Base-by-base conservation (phyloP, 306 rosid genomes). In the Fagus sylvatica region DNA sequence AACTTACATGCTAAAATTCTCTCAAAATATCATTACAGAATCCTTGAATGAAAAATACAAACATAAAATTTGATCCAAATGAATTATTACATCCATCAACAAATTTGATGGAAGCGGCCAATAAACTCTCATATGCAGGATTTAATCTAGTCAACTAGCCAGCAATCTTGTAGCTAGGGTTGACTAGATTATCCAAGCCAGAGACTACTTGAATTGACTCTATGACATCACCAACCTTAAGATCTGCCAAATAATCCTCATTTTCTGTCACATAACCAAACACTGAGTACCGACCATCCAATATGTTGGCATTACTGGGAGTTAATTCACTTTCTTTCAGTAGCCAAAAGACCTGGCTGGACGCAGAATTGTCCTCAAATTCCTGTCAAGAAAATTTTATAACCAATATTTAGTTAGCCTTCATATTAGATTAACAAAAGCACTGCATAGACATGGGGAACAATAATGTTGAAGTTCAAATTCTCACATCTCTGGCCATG, bases 301-400 rank as follows among this genome's bases (percentile, higher is more conserved):
- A 81, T 82, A 95, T 91, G 62, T 93, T 95, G 76, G 99, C 91
- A 76, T 95, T 95, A 71, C 99, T 93, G 2, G 99, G 99, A 83
- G 99, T 92, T 64, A 95, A 76, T 84, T 93, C 98, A 78, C 99
- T 95, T 87, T 95, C 99, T 82, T 95, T 93, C 82, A 95, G 83
- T 78, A 95, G 85, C 99, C 99, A 95, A 86, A 92, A 95, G 73
- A 93, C 72, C 82, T 92, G 99, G 87, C 98, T 93, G 32, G 98
- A 91, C 42, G 85, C 98, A 9, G 99, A 95, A 87, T 93, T 91
- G 85, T 89, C 8, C 85, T 95, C 98, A 77, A 95, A 91, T 87
- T 95, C 99, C 97, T 95, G 89, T 69, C 62, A 70, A 51, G 43
- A 76, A 65, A 73, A 53, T 53, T 22, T 34, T 15, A 41, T 37